Base-by-base conservation (phyloP, 768 basidiomycete species). In the Boletus rufocinnamomeus region DNA sequence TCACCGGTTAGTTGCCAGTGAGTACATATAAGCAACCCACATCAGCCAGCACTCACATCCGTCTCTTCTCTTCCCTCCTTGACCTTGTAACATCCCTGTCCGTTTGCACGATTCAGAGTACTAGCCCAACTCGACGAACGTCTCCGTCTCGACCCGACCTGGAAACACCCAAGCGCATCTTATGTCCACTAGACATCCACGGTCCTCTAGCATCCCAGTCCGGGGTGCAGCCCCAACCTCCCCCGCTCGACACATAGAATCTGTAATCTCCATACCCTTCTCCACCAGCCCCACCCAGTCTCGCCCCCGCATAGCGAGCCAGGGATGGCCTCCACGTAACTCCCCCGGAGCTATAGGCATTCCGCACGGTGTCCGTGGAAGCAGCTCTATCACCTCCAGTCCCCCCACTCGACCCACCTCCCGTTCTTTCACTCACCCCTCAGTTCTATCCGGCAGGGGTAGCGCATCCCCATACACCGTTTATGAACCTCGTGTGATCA, bases 401-500 rank as follows among this genome's bases (percentile, higher is more conserved):
- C 74, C 75, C 51, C 73, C 78, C 27, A 65, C 75, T 21, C 67
- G 80, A 43, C 75, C 80, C 44, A 77, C 80, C 25, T 72, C 77
- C 47, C 78, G 82, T 48, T 76, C 80, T n/a, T 75, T 77, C 60
- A 76, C 77, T 48, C 72, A 76, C 52, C 60, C 70, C n/a, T 74
- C 67, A 11, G 65, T 56, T 32, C 58, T 71, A 56, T 70, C 72
- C 40, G 69, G 69, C n/a, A 70, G 75, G 54, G 62, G 72, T 52
- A 68, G 69, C 45, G 23, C 65, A 46, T 43, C 70, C 71, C 54
- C 77, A 63, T 56, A 66, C 70, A 54, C 69, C 67, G 52, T 70
- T 70, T 58, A 86, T 63, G 86, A 89, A 64, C 90, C 90, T 44
- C 84, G 90, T 49, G 79, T 92, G 56, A 80, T 92, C 46, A 86